Evolutionary conservation across 805 yeast genomes (phyloP).

Genomic region (Pichia heedii): DNA sequence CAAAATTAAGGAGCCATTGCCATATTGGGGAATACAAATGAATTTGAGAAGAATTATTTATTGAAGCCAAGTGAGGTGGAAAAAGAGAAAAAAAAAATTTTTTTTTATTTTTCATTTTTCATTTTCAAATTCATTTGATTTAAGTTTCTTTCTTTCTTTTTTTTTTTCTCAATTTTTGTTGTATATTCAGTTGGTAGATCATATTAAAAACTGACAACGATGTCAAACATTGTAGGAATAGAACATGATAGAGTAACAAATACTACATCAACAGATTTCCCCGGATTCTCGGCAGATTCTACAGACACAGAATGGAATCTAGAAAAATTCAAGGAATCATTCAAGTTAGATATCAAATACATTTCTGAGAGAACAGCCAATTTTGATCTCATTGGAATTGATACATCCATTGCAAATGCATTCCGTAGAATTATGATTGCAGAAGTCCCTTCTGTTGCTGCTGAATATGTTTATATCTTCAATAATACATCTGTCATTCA

Average conservation of each 20-base stretch:
- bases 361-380: slow-evolving; percentile 64
- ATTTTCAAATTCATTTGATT: too few species aligned
- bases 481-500: slow-evolving; percentile 95
- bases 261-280: slow-evolving; percentile 84
- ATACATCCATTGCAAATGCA: slow-evolving; percentile 92
- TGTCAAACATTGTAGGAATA: slow-evolving; percentile 64
- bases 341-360: slow-evolving; percentile 59
- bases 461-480: slow-evolving; percentile 82
- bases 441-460: slow-evolving; percentile 93
- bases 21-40: too few species aligned
- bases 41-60: too few species aligned
- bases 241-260: slow-evolving; percentile 89
- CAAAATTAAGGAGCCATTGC: too few species aligned
- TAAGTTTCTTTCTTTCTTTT: too few species aligned
- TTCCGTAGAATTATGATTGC: slow-evolving; percentile 95
- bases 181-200: neutral
- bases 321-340: slow-evolving; percentile 61
- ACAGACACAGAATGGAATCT: slow-evolving; percentile 75
- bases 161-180: too few species aligned
- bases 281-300: slow-evolving; percentile 56
- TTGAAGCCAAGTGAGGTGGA: too few species aligned
- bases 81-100: too few species aligned
- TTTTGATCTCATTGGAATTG: slow-evolving; percentile 80
- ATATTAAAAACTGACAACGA: slow-evolving; percentile 7
- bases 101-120: too few species aligned